Evolutionary conservation across 805 yeast species (phyloP).

Genomic region (Phaffomyces antillensis): DNA sequence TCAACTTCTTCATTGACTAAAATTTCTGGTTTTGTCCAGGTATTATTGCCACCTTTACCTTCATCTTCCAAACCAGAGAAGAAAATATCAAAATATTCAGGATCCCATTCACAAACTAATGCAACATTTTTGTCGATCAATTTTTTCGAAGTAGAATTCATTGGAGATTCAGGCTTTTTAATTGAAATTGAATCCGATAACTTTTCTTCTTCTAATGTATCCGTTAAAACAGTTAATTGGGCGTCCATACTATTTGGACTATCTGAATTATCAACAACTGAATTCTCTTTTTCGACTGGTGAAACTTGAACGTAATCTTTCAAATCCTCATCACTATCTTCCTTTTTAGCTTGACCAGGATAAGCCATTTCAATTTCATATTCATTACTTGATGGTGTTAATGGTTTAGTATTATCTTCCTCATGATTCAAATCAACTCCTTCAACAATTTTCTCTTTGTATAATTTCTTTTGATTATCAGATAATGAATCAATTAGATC

Average conservation of each 20-base stretch:
- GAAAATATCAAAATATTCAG: constrained; percentile 38
- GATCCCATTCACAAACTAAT: constrained; percentile 63
- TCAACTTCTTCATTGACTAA: constrained; percentile 51
- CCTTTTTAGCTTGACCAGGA: no score
- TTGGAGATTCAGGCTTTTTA: background rate
- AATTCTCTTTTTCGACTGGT: background rate
- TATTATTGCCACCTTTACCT: constrained; percentile 40
- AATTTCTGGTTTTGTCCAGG: constrained; percentile 48
- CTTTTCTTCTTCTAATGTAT: constrained; percentile 3
- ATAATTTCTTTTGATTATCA: constrained; percentile 23
- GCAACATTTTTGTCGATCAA: constrained; percentile 29
- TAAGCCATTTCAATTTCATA: no score
- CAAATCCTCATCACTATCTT: background rate
- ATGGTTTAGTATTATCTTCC: no score
- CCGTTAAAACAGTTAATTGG: constrained; percentile 2
- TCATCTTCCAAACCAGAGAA: constrained; percentile 43
- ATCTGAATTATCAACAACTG: constrained; percentile 1
- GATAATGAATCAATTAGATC: constrained; percentile 27
- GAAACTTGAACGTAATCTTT: constrained; percentile 7
- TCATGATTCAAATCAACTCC: background rate
- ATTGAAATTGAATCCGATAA: background rate
- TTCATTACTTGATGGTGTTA: no score
- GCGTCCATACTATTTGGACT: constrained; percentile 3
- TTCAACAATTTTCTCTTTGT: constrained; percentile 19
- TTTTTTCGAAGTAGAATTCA: constrained; percentile 5